These are phyloP conservation scores for Ustilago bromivora DNA, from an alignment of 1,284 basidiomycete species.

Conservation along the genomic window DNA sequence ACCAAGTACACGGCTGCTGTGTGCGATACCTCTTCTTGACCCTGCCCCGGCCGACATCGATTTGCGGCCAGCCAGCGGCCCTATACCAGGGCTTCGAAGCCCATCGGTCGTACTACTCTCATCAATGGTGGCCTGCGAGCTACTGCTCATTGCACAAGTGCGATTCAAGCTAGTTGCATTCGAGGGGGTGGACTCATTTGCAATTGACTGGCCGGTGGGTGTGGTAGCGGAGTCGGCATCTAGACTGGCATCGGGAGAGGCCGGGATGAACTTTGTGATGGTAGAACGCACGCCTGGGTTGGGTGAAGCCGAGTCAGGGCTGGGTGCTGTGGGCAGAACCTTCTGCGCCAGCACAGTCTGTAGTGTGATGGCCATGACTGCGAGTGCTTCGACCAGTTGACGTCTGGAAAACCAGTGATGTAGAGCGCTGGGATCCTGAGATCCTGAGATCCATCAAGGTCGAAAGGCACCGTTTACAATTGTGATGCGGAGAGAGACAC, in stretches of 20 bases:
- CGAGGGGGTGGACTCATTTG: background rate
- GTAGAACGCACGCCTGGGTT: constrained; percentile 40
- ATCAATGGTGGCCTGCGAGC: constrained; percentile 13
- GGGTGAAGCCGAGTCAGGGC: constrained; percentile 35
- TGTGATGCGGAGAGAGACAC: background rate
- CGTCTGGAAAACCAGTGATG: background rate
- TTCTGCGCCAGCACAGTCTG: constrained; percentile 39
- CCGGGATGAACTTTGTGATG: constrained; percentile 49
- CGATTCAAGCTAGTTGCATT: background rate
- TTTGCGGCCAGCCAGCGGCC: constrained; percentile 5
- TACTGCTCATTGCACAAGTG: constrained; percentile 6
- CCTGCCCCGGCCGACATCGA: constrained; percentile 37
- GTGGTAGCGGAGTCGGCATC: background rate
- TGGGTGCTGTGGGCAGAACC: constrained; percentile 43
- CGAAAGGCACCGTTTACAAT: background rate
- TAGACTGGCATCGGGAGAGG: constrained; percentile 32
- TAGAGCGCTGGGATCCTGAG: background rate
- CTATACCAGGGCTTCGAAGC: constrained; percentile 9
- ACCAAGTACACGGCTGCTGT: constrained; percentile 40
- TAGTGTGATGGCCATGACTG: constrained; percentile 37
- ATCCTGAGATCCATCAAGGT: background rate
- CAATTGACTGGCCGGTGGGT: background rate
- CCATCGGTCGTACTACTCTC: background rate
- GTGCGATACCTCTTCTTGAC: constrained; percentile 39
- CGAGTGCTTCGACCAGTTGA: background rate